Percentiles rank a stretch among this genome's conserved stretches.
Conservation (phyloP, 164 flowering plant species). For the Berberis thunbergii region DNA sequence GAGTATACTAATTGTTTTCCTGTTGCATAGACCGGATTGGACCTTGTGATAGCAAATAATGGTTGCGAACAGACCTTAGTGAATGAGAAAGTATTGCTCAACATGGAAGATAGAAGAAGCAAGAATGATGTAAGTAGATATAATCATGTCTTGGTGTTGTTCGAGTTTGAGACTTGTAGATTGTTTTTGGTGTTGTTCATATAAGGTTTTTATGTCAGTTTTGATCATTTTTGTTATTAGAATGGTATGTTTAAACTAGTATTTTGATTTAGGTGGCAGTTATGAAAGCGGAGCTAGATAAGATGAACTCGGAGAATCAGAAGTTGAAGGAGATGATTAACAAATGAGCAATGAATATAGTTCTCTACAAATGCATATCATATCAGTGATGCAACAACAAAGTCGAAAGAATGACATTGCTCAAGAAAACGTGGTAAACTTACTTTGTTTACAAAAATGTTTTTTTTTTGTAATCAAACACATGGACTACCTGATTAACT, state of each 20-base stretch:
- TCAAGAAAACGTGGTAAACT: constrained; percentile 23
- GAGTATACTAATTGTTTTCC: too few relatives aligned
- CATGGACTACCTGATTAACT: neutral
- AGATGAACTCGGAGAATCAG: constrained; percentile 63
- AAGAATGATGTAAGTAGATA: constrained; percentile 44
- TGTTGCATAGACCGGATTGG: constrained; percentile 53
- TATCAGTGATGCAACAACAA: constrained; percentile 44
- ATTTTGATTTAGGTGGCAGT: constrained; percentile 35
- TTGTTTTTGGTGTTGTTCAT: neutral
- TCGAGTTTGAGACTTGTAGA: neutral
- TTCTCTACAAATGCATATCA: constrained; percentile 57
- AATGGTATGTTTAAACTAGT: neutral
- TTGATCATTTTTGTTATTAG: neutral
- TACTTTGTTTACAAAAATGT: neutral
- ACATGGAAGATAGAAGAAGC: constrained; percentile 33
- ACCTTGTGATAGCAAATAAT: constrained; percentile 56
- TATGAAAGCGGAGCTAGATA: constrained; percentile 52
- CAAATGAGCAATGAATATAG: constrained; percentile 56
- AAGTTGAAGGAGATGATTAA: constrained; percentile 49
- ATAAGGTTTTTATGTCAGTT: neutral
- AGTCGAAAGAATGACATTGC: constrained; percentile 13
- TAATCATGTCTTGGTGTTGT: neutral
- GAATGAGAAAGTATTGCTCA: constrained; percentile 51
- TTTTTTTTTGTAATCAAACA: too few relatives aligned
- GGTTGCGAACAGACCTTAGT: constrained; percentile 66